Percentiles rank a stretch among this genome's conserved stretches.
These are phyloP conservation scores for Tricholoma bakamatsutake DNA, from an alignment of 768 basidiomycete species.

Conservation along the genomic window DNA sequence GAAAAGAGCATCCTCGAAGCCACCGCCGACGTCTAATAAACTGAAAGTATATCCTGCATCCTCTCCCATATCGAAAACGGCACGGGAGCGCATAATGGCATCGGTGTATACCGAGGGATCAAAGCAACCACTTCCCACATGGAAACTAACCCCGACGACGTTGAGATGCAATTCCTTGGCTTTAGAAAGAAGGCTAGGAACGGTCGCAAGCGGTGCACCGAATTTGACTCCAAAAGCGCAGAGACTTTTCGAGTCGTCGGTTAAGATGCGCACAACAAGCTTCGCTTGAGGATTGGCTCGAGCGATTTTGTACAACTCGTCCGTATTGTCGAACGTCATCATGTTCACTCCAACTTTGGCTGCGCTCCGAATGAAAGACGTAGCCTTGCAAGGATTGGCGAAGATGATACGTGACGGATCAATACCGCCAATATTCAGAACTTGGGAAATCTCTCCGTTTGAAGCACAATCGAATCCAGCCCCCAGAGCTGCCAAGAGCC, in stretches of 20 bases:
- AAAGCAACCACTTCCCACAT: slow-evolving; percentile 96
- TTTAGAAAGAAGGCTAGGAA: slow-evolving; percentile 72
- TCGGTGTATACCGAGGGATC: slow-evolving; percentile 88
- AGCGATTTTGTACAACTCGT: slow-evolving; percentile 92
- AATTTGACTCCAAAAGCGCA: slow-evolving; percentile 95
- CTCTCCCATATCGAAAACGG: slow-evolving; percentile 83
- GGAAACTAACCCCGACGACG: slow-evolving; percentile 95
- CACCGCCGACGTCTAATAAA: slow-evolving; percentile 92
- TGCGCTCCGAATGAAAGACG: slow-evolving; percentile 86
- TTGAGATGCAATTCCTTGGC: slow-evolving; percentile 76
- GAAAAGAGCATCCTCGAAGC: slow-evolving; percentile 88
- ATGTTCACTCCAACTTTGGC: slow-evolving; percentile 73
- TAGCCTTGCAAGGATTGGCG: slow-evolving; percentile 98
- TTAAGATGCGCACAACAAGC: slow-evolving; percentile 89
- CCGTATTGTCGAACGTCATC: slow-evolving; percentile 98
- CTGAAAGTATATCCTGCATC: slow-evolving; percentile 77
- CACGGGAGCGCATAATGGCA: slow-evolving; percentile 76
- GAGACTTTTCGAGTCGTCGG: slow-evolving; percentile 94
- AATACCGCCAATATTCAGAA: slow-evolving; percentile 70
- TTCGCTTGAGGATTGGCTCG: slow-evolving; percentile 75
- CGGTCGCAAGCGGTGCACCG: slow-evolving; percentile 81
- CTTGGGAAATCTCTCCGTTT: slow-evolving; percentile 82
- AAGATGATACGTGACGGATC: slow-evolving; percentile 85
- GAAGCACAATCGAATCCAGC: slow-evolving; percentile 98
- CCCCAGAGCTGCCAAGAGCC: slow-evolving; percentile 85